Evolutionary conservation across 2,329 filamentous ascomycete genomes (phyloP).

Genomic region (Bertia moriformis): DNA sequence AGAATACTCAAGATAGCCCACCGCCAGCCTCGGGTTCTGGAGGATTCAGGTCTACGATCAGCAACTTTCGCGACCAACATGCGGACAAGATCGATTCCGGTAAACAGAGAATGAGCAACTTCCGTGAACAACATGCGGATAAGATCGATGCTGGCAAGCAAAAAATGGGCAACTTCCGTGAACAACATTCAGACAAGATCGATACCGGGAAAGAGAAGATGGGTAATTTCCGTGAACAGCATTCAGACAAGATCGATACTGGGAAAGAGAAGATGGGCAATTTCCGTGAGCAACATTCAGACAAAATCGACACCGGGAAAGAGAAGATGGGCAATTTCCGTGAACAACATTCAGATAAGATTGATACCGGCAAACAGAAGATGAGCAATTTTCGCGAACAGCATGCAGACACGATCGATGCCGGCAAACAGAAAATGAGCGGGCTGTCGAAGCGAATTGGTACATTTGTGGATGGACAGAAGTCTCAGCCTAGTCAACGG

Average conservation of each 20-base stretch:
- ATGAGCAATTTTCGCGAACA: slow-evolving; percentile 35
- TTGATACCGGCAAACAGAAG: slow-evolving; percentile 14
- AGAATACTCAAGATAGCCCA: slow-evolving; percentile 32
- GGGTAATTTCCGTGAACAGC: slow-evolving; percentile 37
- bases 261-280: background rate
- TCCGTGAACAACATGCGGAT: slow-evolving; percentile 43
- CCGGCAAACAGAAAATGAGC: background rate
- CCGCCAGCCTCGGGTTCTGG: slow-evolving; percentile 32
- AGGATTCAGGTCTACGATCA: slow-evolving; percentile 36
- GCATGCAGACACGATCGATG: slow-evolving; percentile 40
- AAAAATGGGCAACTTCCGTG: slow-evolving; percentile 38
- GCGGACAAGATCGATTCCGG: slow-evolving; percentile 32
- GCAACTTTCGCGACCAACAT: slow-evolving; percentile 43
- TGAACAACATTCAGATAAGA: slow-evolving; percentile 43
- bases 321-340: slow-evolving; percentile 44
- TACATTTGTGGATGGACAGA: background rate
- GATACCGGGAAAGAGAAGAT: slow-evolving; percentile 6
- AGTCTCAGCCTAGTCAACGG: no score
- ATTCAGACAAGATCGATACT: slow-evolving; percentile 36
- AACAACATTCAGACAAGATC: slow-evolving; percentile 44
- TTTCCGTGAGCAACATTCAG: slow-evolving; percentile 39
- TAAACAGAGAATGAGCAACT: slow-evolving; percentile 10
- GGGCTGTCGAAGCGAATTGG: background rate
- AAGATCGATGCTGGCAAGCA: slow-evolving; percentile 24
- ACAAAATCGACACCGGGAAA: background rate